Percentiles rank a stretch among this genome's conserved stretches.
Conservation (phyloP, 2,329 filamentous ascomycete species). For the Fragosphaeria purpurea region DNA sequence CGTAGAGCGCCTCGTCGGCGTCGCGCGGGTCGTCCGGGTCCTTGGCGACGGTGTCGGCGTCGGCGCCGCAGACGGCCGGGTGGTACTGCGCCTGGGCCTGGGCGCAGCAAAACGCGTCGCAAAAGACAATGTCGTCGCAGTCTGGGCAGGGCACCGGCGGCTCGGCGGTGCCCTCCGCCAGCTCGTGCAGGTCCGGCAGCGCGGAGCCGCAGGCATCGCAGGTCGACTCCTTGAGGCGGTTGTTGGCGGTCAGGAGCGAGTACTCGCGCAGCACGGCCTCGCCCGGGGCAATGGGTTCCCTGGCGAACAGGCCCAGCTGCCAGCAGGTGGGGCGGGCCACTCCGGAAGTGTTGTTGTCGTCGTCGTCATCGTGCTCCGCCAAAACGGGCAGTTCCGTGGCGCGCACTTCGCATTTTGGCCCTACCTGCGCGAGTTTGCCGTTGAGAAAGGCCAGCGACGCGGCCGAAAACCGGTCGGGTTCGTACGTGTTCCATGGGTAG, state of each 20-base stretch:
- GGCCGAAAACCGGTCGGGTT: conserved; percentile 60
- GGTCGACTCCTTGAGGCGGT: conserved; percentile 72
- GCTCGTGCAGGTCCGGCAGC: conserved; percentile 57
- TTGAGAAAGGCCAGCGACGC: conserved; percentile 67
- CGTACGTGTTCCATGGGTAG: conserved; percentile 60
- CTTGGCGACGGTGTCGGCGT: conserved; percentile 55
- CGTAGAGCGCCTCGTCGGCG: conserved; percentile 50
- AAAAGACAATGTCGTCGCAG: conserved; percentile 58
- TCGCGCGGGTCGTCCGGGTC: conserved; percentile 51
- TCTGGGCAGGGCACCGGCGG: conserved; percentile 46
- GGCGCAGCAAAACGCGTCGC: conserved; percentile 48
- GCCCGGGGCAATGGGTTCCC: conserved; percentile 64
- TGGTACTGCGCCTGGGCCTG: conserved; percentile 52
- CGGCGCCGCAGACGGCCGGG: conserved; percentile 55
- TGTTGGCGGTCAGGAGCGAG: conserved; percentile 80
- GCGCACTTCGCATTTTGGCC: conserved; percentile 72
- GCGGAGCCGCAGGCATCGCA: conserved; percentile 82
- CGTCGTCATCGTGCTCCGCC: conserved; percentile 31
- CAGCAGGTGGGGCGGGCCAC: conserved; percentile 40
- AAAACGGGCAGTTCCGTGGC: conserved; percentile 68
- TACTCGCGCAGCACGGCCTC: conserved; percentile 72
- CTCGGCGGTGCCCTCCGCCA: conserved; percentile 44
- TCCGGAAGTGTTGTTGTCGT: conserved; percentile 24
- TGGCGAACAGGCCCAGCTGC: conserved; percentile 87
- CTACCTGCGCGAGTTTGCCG: conserved; percentile 53